Evolutionary conservation across 1,284 basidiomycete genomes (phyloP).

Genomic region (Trichosporon sp.): DNA sequence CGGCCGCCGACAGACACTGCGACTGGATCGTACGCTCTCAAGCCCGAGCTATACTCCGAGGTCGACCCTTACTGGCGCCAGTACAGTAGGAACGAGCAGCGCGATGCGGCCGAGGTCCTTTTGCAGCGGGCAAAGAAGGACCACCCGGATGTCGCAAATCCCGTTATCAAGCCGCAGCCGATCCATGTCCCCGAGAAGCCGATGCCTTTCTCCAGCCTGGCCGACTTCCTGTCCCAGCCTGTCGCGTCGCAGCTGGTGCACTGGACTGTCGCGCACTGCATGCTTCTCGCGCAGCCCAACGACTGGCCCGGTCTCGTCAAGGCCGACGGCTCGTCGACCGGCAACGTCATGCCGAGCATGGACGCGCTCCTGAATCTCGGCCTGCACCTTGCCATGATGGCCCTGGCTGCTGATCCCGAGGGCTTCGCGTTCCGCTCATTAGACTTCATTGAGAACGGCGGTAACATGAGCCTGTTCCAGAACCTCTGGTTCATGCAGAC

Average conservation of each 20-base stretch:
- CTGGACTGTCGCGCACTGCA: constrained; percentile 37
- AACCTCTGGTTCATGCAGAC: constrained; percentile 71
- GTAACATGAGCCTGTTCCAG: constrained; percentile 53
- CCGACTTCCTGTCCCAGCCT: constrained; percentile 33
- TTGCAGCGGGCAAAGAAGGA: constrained; percentile 64
- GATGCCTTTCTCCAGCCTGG: constrained; percentile 34
- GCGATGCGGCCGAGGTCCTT: constrained; percentile 83
- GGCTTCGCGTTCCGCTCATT: constrained; percentile 60
- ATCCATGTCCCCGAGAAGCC: constrained; percentile 55
- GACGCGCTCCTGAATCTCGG: constrained; percentile 73
- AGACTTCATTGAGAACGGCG: constrained; percentile 54
- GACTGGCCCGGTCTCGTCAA: constrained; percentile 27
- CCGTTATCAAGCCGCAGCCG: constrained; percentile 68
- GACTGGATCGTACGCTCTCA: constrained; percentile 80
- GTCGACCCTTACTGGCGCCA: constrained; percentile 96
- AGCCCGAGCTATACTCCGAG: constrained; percentile 74
- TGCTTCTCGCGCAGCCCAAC: constrained; percentile 30
- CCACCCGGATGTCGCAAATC: constrained; percentile 52
- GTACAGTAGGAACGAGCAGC: constrained; percentile 89
- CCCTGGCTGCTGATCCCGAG: constrained; percentile 62
- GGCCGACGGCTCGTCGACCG: constrained; percentile 18
- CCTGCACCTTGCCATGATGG: constrained; percentile 79
- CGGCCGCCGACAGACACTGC: constrained; percentile 66
- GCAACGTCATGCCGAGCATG: constrained; percentile 31
- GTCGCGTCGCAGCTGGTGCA: constrained; percentile 35